phyloP scores from a whole-genome alignment of 2,329 filamentous ascomycete species.

The Aspergillus uvarum region DNA sequence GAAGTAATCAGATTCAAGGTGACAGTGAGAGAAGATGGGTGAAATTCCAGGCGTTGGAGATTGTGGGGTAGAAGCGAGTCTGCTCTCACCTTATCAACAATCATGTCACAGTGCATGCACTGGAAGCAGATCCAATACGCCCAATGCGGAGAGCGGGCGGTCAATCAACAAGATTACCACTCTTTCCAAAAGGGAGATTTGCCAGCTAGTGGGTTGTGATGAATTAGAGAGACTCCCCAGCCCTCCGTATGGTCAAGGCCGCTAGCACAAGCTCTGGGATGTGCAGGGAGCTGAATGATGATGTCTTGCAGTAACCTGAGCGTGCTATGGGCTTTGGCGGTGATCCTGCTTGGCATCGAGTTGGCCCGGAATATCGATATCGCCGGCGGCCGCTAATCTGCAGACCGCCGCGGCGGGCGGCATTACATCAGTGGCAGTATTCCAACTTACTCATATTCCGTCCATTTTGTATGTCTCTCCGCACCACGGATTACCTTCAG shows the following conservation, averaged over 20 bases:
- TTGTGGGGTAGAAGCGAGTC: conserved; percentile 4
- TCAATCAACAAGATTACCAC: conserved; percentile 4
- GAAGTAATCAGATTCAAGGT: not conserved
- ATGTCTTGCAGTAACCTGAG: not conserved
- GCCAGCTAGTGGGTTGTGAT: not conserved
- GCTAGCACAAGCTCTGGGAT: not conserved
- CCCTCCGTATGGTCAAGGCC: not conserved
- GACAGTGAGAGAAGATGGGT: not conserved
- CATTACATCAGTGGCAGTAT: not conserved
- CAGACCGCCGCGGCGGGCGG: not conserved
- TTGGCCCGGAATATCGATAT: conserved; percentile 4
- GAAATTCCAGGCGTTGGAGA: not conserved
- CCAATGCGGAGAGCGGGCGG: conserved; percentile 16
- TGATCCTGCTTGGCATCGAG: conserved; percentile 10
- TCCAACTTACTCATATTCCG: not conserved
- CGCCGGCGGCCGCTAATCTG: not conserved
- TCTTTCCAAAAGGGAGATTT: not conserved
- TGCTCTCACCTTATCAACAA: conserved; percentile 19
- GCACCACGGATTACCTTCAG: too few species aligned
- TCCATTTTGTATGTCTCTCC: too few species aligned
- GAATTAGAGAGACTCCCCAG: not conserved
- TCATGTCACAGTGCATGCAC: conserved; percentile 18
- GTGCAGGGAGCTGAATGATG: not conserved
- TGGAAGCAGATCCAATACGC: conserved; percentile 17
- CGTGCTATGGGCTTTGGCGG: conserved; percentile 9